Conservation (phyloP, 2,329 filamentous ascomycete species). For the Hypoxylon sp. region DNA sequence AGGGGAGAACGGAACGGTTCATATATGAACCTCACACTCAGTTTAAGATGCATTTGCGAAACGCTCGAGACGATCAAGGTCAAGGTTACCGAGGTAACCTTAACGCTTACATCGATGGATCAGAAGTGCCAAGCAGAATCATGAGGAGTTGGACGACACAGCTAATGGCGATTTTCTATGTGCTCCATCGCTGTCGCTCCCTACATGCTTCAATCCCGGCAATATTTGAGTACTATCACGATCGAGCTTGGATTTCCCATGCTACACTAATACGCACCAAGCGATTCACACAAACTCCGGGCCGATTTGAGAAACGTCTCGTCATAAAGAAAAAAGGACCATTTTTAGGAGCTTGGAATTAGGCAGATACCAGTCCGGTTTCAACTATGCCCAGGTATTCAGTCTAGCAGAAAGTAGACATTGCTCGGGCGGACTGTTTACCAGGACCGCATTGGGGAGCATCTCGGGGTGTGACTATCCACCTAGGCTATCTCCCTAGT, state of each 20-base stretch:
- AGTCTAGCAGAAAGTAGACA: constrained; percentile 3
- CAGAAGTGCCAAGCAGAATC: background rate
- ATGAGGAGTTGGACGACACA: background rate
- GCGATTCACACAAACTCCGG: background rate
- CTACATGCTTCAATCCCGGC: background rate
- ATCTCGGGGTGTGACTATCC: background rate
- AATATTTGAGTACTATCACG: background rate
- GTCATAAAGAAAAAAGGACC: background rate
- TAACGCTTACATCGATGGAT: background rate
- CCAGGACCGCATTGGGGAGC: background rate
- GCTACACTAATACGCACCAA: background rate
- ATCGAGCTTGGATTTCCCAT: background rate
- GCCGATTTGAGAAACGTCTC: background rate
- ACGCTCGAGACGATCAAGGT: background rate
- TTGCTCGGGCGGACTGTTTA: background rate
- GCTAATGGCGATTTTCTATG: background rate
- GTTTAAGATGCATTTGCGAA: background rate
- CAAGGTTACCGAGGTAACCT: no score
- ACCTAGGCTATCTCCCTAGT: background rate
- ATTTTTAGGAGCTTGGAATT: background rate
- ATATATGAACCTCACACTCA: background rate
- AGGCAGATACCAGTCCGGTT: constrained; percentile 2
- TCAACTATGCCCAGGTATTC: background rate
- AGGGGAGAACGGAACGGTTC: background rate
- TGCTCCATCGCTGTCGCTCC: background rate